These are phyloP conservation scores for Chaetoceros tenuissimus DNA, from an alignment of 108 stramenopile genomes.

Conservation along the genomic window DNA sequence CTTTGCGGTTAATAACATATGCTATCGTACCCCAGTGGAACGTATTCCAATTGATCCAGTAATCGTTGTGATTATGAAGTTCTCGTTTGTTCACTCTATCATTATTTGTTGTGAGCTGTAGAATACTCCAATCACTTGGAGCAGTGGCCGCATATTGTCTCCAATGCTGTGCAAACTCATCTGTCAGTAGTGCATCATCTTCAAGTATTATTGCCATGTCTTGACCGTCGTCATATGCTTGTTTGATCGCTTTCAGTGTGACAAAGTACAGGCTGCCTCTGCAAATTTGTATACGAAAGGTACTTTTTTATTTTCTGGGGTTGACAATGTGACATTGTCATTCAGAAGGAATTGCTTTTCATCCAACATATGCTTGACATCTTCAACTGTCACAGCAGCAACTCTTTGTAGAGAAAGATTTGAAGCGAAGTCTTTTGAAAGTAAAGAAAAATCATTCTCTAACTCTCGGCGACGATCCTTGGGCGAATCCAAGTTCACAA, in stretches of 20 bases:
- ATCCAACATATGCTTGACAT: too few species aligned
- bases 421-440: too few species aligned
- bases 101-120: slow-evolving; percentile 2
- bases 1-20: slow-evolving; percentile 4
- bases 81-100: neutral
- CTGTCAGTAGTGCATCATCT: slow-evolving; percentile 1
- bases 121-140: slow-evolving; percentile 1
- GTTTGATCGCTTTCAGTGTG: slow-evolving; percentile 4
- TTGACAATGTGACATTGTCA: too few species aligned
- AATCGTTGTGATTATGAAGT: neutral
- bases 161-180: neutral
- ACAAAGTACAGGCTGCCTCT: slow-evolving; percentile 4
- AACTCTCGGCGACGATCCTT: too few species aligned
- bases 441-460: too few species aligned
- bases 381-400: too few species aligned
- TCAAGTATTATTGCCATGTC: slow-evolving; percentile 2
- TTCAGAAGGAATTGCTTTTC: too few species aligned
- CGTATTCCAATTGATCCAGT: neutral
- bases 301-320: too few species aligned
- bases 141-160: neutral
- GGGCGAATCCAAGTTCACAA: too few species aligned
- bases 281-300: neutral
- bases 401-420: too few species aligned
- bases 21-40: slow-evolving; percentile 1
- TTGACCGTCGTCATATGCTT: slow-evolving; percentile 1